Base-by-base conservation (phyloP, 2,329 filamentous ascomycete species). In the Colletotrichum sp. region DNA sequence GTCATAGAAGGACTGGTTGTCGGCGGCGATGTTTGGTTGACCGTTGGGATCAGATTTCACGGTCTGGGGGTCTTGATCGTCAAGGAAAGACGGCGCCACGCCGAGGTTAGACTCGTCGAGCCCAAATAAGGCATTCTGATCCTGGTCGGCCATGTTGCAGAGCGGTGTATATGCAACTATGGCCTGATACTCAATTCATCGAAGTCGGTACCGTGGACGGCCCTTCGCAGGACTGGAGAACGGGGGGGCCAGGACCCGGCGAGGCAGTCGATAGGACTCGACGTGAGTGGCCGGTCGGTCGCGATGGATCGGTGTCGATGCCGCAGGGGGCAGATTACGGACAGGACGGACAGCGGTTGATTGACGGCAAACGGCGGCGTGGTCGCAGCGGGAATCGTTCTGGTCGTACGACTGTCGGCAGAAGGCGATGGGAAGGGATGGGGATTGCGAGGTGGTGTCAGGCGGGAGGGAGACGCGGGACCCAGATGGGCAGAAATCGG, bases 71-170 rank as follows among this genome's bases (percentile, higher is more conserved):
- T 78, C 80, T 28, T 70, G 38, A 78, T 84, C 81, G 78, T 82
- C 82, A 76, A 85, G 80, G 78, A 85, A 85, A 76, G 78, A 66
- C 56, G 77, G 73, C 43, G 71, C 58, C 34, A 66, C 77, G 60
- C 78, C 82, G 72, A 84, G 81, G 78, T 83, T 83, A 70, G 84
- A 80, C 79, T 87, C 86, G 71, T 88, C 86, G 78, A 88, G 84
- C 81, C 86, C 86, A 79, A 85, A 88, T 76, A 88, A 83, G 81
- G 83, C 83, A 78, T 84, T 79, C 78, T 82, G 80, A 78, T 85
- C 85, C 79, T 85, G 83, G 81, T 85, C 83, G 74, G 84, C 81
- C 85, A 87, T 86, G 78, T 79, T 78, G 78, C 79, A 65, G 66
- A 73, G 67, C 56, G 62, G 66, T 55, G 30, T 24, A 76, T 74